Conservation (phyloP, 768 basidiomycete genomes). For the Tricholoma hemisulphureum region DNA sequence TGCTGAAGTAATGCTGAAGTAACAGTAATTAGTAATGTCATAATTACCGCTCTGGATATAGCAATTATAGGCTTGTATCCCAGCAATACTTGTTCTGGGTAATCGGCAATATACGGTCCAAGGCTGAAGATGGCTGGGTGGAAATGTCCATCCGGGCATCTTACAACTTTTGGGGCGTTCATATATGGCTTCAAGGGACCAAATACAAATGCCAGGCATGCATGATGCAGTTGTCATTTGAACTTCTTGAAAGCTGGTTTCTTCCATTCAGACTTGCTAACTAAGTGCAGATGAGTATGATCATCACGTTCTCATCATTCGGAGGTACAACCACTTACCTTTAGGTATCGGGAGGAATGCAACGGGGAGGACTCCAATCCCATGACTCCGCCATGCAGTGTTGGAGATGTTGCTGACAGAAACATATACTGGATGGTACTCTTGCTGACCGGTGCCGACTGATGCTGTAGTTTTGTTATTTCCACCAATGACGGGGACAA, state of each 20-base stretch:
- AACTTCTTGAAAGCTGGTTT: not conserved
- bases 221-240: too few relatives aligned
- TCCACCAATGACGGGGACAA: conserved; percentile 32
- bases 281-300: not conserved
- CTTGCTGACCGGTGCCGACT: conserved; percentile 32
- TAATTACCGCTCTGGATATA: too few relatives aligned
- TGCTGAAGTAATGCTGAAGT: too few relatives aligned
- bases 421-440: conserved; percentile 35
- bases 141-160: conserved; percentile 26
- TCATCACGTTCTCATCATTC: too few relatives aligned
- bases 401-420: conserved; percentile 34
- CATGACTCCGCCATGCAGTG: conserved; percentile 27
- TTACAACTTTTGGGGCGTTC: conserved; percentile 20
- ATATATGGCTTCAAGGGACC: too few relatives aligned
- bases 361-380: conserved; percentile 20
- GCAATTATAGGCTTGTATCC: too few relatives aligned
- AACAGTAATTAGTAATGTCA: too few relatives aligned
- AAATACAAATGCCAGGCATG: too few relatives aligned
- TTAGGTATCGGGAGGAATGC: too few relatives aligned
- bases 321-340: not conserved
- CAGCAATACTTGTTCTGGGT: conserved; percentile 30
- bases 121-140: conserved; percentile 3
- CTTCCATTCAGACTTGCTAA: not conserved
- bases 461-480: conserved; percentile 38
- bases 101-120: conserved; percentile 31